A percentile compares a stretch with the other conserved stretches of the same genome.
These are phyloP conservation scores for Dipteronia sinensis DNA, from an alignment of 345 rosid species.

Conservation along the genomic window DNA sequence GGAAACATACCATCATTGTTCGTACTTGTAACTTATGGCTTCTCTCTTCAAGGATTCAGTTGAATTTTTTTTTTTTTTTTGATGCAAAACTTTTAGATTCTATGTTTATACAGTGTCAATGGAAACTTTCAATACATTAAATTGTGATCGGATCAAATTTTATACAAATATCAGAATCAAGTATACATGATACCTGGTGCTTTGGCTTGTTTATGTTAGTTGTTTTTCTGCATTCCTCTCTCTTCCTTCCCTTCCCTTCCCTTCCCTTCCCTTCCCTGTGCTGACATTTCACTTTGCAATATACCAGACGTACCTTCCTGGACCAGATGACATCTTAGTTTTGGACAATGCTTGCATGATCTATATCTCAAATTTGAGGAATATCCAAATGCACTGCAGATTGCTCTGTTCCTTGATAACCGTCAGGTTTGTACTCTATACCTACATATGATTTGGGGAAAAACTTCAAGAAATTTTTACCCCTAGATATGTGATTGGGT, in stretches of 20 bases:
- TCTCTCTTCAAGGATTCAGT: no score
- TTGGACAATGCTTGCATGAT: slow-evolving; percentile 75
- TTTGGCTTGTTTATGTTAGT: slow-evolving; percentile 66
- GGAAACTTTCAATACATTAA: no score
- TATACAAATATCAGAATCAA: no score
- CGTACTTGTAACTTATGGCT: no score
- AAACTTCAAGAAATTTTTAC: background rate
- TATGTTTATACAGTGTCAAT: no score
- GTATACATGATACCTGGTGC: no score
- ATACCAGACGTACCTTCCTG: slow-evolving; percentile 72
- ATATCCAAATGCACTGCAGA: slow-evolving; percentile 76
- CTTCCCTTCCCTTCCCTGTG: background rate
- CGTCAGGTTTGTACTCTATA: slow-evolving; percentile 52
- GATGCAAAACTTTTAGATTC: no score
- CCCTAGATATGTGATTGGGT: background rate
- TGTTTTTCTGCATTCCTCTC: no score
- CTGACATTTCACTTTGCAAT: slow-evolving; percentile 32
- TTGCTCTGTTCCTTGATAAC: slow-evolving; percentile 81
- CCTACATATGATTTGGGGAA: background rate
- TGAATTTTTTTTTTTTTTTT: no score
- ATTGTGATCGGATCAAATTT: no score
- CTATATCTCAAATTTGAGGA: slow-evolving; percentile 73
- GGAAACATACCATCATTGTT: no score
- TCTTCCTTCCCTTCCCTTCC: no score
- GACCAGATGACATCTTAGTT: slow-evolving; percentile 84